Conservation (phyloP, 495 filamentous ascomycete genomes). For the Penicillium crystallinum region DNA sequence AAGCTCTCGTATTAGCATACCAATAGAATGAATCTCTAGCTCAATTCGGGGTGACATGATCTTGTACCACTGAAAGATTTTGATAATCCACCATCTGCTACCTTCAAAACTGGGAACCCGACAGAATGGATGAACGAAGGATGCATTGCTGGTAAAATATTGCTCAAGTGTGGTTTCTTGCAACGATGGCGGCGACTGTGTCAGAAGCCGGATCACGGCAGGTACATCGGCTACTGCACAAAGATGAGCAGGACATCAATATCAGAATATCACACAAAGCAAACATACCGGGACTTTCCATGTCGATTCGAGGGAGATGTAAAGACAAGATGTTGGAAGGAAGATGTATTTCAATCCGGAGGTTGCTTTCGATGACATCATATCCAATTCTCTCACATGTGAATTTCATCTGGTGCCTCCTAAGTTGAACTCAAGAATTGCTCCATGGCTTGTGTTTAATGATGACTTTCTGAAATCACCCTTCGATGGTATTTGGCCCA, state of each 20-base stretch:
- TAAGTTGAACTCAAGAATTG: neutral
- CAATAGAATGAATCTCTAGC: constrained; percentile 61
- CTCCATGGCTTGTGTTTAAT: too few species aligned
- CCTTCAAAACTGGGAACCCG: constrained; percentile 56
- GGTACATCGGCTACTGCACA: constrained; percentile 49
- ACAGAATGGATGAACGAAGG: constrained; percentile 79
- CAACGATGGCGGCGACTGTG: constrained; percentile 54
- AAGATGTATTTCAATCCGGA: neutral
- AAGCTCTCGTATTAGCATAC: constrained; percentile 34
- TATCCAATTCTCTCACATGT: neutral
- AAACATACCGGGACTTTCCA: constrained; percentile 39
- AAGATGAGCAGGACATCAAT: neutral
- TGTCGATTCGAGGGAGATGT: constrained; percentile 8
- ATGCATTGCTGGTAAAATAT: constrained; percentile 64
- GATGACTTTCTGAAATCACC: too few species aligned
- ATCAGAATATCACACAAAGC: neutral
- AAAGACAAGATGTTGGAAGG: neutral
- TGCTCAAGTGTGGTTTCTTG: constrained; percentile 59
- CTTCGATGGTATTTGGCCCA: too few species aligned
- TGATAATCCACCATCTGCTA: constrained; percentile 55
- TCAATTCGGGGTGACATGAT: constrained; percentile 72
- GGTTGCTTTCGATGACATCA: constrained; percentile 16
- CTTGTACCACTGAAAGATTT: constrained; percentile 83
- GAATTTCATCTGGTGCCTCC: neutral
- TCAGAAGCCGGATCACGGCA: constrained; percentile 59